Base-by-base conservation (phyloP, 148 eudicot genomes). In the Heliosperma pusillum region DNA sequence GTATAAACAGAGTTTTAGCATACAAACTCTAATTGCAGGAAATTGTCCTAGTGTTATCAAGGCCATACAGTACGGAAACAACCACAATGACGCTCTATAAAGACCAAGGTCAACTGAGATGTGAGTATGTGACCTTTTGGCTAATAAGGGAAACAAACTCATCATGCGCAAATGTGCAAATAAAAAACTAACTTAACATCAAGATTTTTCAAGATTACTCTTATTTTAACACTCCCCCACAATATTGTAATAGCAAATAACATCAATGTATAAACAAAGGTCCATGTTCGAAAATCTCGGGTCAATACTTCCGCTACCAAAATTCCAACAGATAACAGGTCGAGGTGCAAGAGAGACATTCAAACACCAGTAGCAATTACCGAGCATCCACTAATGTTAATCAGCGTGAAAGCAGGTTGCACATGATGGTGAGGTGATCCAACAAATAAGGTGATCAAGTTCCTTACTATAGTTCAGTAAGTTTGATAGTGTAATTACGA, bases 1-100 rank as follows among this genome's bases (percentile, higher is more conserved):
- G 89, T 24, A 75, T 70, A 79, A 59, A 22, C 45, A 82, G 27
- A 27, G 60, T 44, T 33, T 79, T 33, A 66, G 76, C 16, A 66
- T 17, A 29, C n/a, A 67, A 52, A 71, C 63, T 50, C 69, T 13
- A n/a, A 71, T 26, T 66, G 27, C 47, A 20, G 7, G 7, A 33
- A 36, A 52, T 1, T 0, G 19, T 36, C 42, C 42, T 36, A 22
- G 24, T 44, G 22, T 17, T n/a, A 25, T 16, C 10, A 33, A 75
- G 13, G 13, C 47, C 5, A 24, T 13, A 16, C 26, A 20, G 19
- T 3, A 58, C 4, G 25, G 24, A 19, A 40, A 44, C 74, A 26
- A 66, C 56, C 59, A 7, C 25, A 12, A 24, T 30, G 11, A 52
- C 27, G 26, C 16, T 11, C 69, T 66, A 4, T 7, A 16, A 17